A percentile compares a stretch with the other conserved stretches of the same genome.
These are phyloP conservation scores for Nitzschia putrida DNA, from an alignment of 108 stramenopile genomes.

Conservation along the genomic window DNA sequence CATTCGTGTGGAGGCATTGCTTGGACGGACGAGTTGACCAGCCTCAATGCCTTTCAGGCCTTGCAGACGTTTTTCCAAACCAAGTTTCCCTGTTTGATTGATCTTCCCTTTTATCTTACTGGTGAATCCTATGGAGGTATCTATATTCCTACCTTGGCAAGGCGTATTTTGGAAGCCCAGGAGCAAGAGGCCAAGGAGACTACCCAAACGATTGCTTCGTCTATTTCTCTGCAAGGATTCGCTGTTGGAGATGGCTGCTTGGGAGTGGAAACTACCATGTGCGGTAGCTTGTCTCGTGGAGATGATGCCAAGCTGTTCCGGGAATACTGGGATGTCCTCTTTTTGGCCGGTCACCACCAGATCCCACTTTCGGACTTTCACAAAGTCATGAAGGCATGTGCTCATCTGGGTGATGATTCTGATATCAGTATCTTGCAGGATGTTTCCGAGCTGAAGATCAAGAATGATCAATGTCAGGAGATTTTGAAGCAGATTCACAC, in stretches of 20 bases:
- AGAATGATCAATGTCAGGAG: constrained; percentile 44
- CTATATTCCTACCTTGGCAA: constrained; percentile 65
- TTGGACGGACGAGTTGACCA: constrained; percentile 71
- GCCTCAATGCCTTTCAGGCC: constrained; percentile 51
- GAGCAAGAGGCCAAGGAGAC: background rate
- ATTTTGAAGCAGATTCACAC: constrained; percentile 37
- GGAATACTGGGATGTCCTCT: constrained; percentile 56
- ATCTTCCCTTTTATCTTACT: constrained; percentile 60
- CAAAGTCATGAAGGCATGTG: constrained; percentile 50
- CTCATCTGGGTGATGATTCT: constrained; percentile 1
- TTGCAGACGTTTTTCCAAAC: constrained; percentile 60
- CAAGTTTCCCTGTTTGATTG: constrained; percentile 60
- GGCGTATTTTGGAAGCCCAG: constrained; percentile 41
- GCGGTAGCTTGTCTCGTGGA: constrained; percentile 30
- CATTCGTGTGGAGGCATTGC: constrained; percentile 51
- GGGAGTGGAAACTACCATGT: constrained; percentile 70
- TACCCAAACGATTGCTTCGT: background rate
- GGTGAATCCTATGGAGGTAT: constrained; percentile 66
- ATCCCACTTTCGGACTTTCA: constrained; percentile 57
- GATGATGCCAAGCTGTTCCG: constrained; percentile 6
- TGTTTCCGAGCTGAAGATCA: background rate
- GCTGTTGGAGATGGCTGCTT: constrained; percentile 86
- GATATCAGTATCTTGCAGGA: constrained; percentile 6
- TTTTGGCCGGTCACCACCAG: constrained; percentile 78
- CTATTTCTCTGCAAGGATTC: constrained; percentile 52